phyloP scores from a whole-genome alignment of 2,329 filamentous ascomycete genomes.

The Aspergillus awamori region DNA sequence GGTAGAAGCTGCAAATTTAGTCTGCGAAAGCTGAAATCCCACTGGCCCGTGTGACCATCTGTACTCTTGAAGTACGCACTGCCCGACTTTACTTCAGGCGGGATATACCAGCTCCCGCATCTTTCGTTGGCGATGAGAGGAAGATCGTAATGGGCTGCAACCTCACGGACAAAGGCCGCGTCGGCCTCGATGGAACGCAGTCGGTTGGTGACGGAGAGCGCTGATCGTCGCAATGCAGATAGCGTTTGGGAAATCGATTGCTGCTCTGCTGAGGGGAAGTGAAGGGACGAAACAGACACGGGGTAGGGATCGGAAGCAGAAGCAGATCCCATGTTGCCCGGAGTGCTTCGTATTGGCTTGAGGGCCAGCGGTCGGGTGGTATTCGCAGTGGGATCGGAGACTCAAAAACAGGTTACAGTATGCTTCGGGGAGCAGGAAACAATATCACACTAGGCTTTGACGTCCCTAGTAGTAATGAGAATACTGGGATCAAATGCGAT shows the following conservation, averaged over 20 bases:
- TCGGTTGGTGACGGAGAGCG: slow-evolving; percentile 78
- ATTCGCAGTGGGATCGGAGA: neutral
- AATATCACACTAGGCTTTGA: neutral
- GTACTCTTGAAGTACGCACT: slow-evolving; percentile 98
- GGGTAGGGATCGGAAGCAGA: slow-evolving; percentile 32
- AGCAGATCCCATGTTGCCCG: slow-evolving; percentile 29
- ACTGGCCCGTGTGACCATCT: slow-evolving; percentile 87
- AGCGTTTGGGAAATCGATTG: slow-evolving; percentile 71
- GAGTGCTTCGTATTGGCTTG: slow-evolving; percentile 2
- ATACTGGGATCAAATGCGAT: neutral
- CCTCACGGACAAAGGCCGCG: slow-evolving; percentile 69
- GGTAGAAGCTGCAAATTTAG: slow-evolving; percentile 81
- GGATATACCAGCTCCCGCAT: slow-evolving; percentile 94
- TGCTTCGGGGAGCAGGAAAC: neutral
- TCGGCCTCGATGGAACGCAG: slow-evolving; percentile 77
- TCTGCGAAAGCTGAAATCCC: slow-evolving; percentile 83
- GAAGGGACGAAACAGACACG: slow-evolving; percentile 47
- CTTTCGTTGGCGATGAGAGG: slow-evolving; percentile 90
- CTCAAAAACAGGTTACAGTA: neutral
- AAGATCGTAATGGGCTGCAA: slow-evolving; percentile 55
- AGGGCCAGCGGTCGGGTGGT: neutral
- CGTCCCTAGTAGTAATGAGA: neutral
- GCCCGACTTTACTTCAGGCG: slow-evolving; percentile 63
- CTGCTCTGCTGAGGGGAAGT: slow-evolving; percentile 56
- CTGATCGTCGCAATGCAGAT: slow-evolving; percentile 71